These are phyloP conservation scores for Grosmannia serpens DNA, from an alignment of 2,329 filamentous ascomycete species.

Conservation along the genomic window DNA sequence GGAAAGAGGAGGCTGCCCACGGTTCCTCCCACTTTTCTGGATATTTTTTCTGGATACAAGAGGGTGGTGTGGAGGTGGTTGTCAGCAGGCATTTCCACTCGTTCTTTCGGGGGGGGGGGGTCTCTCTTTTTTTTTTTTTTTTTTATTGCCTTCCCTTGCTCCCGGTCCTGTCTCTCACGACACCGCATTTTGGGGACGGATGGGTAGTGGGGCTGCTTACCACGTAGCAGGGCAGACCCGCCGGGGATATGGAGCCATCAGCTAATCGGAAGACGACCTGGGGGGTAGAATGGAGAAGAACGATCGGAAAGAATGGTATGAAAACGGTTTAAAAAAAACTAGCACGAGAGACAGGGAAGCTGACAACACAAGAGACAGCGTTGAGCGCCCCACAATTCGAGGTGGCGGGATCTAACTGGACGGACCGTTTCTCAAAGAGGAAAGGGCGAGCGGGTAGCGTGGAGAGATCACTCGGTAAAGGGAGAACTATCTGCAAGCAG, in stretches of 20 bases:
- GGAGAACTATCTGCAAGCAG: not conserved
- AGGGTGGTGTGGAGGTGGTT: not conserved
- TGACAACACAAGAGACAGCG: not conserved
- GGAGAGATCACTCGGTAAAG: not conserved
- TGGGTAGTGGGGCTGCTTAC: not conserved
- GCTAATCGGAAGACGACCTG: not conserved
- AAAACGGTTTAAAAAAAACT: not conserved
- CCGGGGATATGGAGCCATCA: not conserved
- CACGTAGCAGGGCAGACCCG: not conserved
- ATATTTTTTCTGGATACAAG: not conserved
- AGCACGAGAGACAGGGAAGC: not conserved
- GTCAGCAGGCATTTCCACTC: not conserved
- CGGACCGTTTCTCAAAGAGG: not conserved
- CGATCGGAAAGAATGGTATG: not conserved
- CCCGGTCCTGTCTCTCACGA: not conserved
- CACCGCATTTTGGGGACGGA: not conserved
- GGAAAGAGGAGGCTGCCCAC: not conserved
- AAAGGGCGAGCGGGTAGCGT: not conserved
- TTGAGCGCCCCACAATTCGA: not conserved
- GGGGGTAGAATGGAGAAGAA: not conserved
- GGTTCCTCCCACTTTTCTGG: not conserved
- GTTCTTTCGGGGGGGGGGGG: no score
- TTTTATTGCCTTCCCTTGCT: no score
- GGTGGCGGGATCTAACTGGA: slow-evolving; percentile 1
- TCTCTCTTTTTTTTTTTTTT: no score